These are phyloP conservation scores for Ustilago cynodontis DNA, from an alignment of 1,284 basidiomycete species.

Conservation along the genomic window DNA sequence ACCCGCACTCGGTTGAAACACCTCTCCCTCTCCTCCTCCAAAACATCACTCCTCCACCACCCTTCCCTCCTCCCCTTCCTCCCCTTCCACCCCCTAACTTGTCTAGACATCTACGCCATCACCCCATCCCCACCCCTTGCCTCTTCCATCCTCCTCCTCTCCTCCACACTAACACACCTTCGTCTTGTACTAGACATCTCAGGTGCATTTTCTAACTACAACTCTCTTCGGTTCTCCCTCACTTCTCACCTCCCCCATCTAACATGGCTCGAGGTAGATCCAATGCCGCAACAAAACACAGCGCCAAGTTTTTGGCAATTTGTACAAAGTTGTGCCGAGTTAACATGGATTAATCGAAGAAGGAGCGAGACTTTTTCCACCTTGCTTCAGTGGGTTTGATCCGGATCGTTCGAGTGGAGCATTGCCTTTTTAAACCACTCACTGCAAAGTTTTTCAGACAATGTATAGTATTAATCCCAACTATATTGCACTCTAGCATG, in stretches of 20 bases:
- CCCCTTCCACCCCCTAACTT: conserved; percentile 22
- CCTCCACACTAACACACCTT: conserved; percentile 23
- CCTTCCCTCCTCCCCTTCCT: conserved; percentile 8
- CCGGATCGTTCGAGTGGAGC: conserved; percentile 21
- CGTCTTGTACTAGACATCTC: conserved; percentile 36
- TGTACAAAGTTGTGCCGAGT: conserved; percentile 8
- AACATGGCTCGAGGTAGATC: conserved; percentile 24
- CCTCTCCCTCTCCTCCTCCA: conserved; percentile 35
- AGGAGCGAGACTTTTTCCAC: conserved; percentile 17
- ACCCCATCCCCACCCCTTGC: conserved; percentile 39
- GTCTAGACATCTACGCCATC: conserved; percentile 45
- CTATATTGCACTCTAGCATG: neutral
- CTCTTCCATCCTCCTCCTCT: conserved; percentile 7
- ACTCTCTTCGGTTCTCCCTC: conserved; percentile 32
- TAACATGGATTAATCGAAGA: conserved; percentile 24
- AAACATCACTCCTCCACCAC: conserved; percentile 42
- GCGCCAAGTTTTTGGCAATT: conserved; percentile 47
- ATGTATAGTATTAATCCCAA: neutral
- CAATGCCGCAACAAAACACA: conserved; percentile 47
- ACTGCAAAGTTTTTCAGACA: neutral
- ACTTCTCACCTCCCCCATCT: conserved; percentile 14
- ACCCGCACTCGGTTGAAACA: conserved; percentile 10
- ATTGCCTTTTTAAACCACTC: conserved; percentile 16
- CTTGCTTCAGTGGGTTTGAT: conserved; percentile 32
- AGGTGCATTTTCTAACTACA: conserved; percentile 37